phyloP scores from a whole-genome alignment of 495 filamentous ascomycete genomes.

The Mytilinidion resinicola region DNA sequence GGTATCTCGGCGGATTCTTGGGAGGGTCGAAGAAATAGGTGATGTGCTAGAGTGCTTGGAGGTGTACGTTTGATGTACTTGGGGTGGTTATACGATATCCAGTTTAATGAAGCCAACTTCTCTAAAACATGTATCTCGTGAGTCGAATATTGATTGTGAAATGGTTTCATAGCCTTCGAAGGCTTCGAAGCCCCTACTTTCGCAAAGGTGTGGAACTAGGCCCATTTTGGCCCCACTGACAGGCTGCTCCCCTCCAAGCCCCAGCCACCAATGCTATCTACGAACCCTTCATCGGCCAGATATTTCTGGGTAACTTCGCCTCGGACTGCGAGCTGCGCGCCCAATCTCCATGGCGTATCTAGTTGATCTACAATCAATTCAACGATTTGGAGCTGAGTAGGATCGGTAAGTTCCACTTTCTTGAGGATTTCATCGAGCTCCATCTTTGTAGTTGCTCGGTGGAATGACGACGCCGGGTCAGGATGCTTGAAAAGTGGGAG shows the following conservation, averaged over 20 bases:
- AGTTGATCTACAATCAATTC: conserved; percentile 36
- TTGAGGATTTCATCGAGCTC: conserved; percentile 32
- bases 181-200: no score
- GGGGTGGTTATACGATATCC: no score
- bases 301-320: conserved; percentile 29
- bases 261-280: conserved; percentile 22
- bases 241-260: conserved; percentile 3
- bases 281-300: conserved; percentile 35
- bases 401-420: conserved; percentile 19
- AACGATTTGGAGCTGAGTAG: conserved; percentile 28
- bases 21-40: conserved; percentile 1
- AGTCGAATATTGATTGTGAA: no score
- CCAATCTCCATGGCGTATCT: conserved; percentile 34
- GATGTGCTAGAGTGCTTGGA: no score
- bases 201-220: no score
- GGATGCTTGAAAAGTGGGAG: conserved; percentile 36
- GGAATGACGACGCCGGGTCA: conserved; percentile 25
- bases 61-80: no score
- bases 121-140: no score
- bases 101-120: no score
- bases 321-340: conserved; percentile 25
- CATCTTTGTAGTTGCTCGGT: conserved; percentile 29
- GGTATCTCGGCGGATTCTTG: conserved; percentile 31
- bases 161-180: no score
- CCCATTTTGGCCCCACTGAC: conserved; percentile 8